phyloP scores from a whole-genome alignment of 2,329 filamentous ascomycete genomes.

The Rutstroemia sp. region DNA sequence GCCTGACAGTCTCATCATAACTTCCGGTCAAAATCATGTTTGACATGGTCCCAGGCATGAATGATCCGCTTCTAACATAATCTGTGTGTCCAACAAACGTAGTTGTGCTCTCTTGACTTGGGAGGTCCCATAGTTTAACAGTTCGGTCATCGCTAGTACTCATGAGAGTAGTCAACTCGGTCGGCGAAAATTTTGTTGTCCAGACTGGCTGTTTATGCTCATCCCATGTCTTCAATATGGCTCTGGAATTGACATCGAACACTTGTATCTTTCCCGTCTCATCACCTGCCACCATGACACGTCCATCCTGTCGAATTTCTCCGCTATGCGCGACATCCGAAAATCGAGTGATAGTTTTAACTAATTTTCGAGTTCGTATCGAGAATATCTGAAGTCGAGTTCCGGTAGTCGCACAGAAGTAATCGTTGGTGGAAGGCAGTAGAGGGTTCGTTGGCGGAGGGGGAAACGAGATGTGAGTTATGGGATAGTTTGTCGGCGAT shows the following conservation, averaged over 20 bases:
- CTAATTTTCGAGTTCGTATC: conserved; percentile 78
- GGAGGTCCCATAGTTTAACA: conserved; percentile 89
- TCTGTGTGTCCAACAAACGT: conserved; percentile 84
- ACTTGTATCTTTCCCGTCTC: conserved; percentile 90
- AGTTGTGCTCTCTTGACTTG: conserved; percentile 65
- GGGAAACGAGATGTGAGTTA: conserved; percentile 82
- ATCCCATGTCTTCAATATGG: conserved; percentile 91
- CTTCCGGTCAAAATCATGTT: conserved; percentile 81
- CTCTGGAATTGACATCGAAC: conserved; percentile 83
- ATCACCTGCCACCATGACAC: conserved; percentile 84
- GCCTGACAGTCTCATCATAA: conserved; percentile 86
- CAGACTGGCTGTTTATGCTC: conserved; percentile 93
- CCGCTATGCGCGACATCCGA: conserved; percentile 85
- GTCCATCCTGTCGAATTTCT: conserved; percentile 80
- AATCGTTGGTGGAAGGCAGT: conserved; percentile 47
- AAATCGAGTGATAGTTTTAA: conserved; percentile 93
- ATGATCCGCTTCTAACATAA: conserved; percentile 82
- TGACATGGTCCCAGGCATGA: conserved; percentile 65
- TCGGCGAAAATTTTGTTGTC: conserved; percentile 84
- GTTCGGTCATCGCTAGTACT: conserved; percentile 89
- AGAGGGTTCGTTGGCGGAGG: conserved; percentile 36
- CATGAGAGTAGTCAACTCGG: conserved; percentile 78
- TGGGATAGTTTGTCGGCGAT: conserved; percentile 65
- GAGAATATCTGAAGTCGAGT: conserved; percentile 92
- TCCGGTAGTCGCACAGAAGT: conserved; percentile 91